Percentiles rank a stretch among this genome's conserved stretches.
These are phyloP conservation scores for Curvularia eragrostidis DNA, from an alignment of 2,329 filamentous ascomycete species.

Conservation along the genomic window DNA sequence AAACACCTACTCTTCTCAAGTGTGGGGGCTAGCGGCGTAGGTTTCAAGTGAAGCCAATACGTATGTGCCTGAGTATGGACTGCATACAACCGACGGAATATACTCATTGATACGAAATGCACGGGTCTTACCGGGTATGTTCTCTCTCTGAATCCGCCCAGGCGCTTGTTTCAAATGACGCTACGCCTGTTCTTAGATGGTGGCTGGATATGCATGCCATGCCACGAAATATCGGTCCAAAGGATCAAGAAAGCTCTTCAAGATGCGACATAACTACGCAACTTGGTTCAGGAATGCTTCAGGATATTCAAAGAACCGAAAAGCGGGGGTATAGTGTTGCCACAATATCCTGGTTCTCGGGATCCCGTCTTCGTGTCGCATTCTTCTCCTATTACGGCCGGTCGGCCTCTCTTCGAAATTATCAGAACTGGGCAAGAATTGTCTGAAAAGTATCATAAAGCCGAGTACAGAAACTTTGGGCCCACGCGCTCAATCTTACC, in stretches of 20 bases:
- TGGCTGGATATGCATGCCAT: background rate
- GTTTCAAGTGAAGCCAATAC: background rate
- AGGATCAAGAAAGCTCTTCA: background rate
- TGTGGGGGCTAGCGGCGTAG: constrained; percentile 4
- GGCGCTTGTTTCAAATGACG: background rate
- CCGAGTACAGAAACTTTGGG: background rate
- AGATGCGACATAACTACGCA: background rate
- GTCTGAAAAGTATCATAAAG: background rate
- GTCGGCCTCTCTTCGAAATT: background rate
- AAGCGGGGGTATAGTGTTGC: background rate
- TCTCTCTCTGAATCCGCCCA: background rate
- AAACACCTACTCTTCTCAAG: background rate
- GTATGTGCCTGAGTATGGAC: too few relatives aligned
- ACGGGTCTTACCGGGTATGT: background rate
- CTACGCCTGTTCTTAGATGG: background rate
- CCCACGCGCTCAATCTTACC: background rate
- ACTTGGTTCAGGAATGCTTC: background rate
- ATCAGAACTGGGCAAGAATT: background rate
- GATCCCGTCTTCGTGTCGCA: background rate
- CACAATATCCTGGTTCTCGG: background rate
- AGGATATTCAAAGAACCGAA: background rate
- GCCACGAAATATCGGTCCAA: background rate
- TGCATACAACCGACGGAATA: background rate
- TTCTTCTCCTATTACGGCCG: background rate
- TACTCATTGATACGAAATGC: background rate